Percentiles rank a stretch among this genome's conserved stretches.
Evolutionary conservation across 2,329 filamentous ascomycete species (phyloP).

Genomic region (Neocucurbitaria cava): DNA sequence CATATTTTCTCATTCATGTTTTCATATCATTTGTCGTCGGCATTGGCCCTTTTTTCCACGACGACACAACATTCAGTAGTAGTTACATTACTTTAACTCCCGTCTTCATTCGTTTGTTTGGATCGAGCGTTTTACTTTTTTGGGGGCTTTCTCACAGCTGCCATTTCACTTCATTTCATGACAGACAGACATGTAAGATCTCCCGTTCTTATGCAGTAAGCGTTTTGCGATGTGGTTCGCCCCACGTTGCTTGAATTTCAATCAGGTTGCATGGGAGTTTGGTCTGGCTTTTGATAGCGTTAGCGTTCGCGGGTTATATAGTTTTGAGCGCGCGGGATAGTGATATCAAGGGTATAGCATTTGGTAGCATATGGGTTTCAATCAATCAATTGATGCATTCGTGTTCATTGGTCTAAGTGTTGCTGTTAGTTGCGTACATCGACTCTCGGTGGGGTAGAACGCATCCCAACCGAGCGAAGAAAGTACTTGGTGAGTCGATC

Average conservation of each 20-base stretch:
- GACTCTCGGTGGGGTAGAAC: no score
- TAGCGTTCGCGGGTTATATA: background rate
- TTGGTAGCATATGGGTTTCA: background rate
- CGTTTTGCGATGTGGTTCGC: background rate
- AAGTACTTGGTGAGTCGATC: no score
- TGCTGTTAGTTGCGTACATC: no score
- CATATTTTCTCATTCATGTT: background rate
- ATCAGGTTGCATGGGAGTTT: background rate
- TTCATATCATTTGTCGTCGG: no score
- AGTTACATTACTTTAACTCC: no score
- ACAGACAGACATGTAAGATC: constrained; percentile 2
- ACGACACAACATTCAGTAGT: no score
- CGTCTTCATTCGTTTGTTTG: no score
- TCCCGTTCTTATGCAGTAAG: background rate
- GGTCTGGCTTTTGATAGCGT: background rate
- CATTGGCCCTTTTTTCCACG: no score
- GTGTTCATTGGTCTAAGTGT: no score
- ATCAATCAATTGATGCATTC: background rate
- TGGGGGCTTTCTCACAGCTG: background rate
- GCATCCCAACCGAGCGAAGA: no score
- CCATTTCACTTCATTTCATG: background rate
- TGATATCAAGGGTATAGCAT: background rate
- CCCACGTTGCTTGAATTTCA: background rate
- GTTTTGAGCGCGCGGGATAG: background rate
- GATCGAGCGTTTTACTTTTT: background rate